Base-by-base conservation (phyloP, 345 rosid species). In the Mercurialis annua region DNA sequence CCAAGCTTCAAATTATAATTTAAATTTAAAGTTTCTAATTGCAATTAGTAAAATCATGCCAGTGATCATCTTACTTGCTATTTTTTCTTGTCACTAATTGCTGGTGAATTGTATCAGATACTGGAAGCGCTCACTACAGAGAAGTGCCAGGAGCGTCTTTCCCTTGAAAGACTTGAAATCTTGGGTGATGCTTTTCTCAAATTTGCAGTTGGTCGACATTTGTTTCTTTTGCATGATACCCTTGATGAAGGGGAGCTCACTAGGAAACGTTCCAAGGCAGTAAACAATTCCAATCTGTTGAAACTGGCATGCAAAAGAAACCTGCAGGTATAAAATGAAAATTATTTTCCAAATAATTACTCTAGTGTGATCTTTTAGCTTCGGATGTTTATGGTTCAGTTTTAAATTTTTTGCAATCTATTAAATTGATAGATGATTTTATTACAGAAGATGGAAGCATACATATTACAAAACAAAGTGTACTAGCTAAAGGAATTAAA, bases 121-220 rank as follows among this genome's bases (percentile, higher is more conserved):
- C 81, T 93, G 17, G 90, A 90, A 80, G 98, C 98, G 20, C 96
- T 93, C 66, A 88, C 98, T 23, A 88, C 98, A 46, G 98, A 93
- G 83, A 93, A 78, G 70, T 93, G 98, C 76, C 97, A 87, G 72
- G 98, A 93, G 80, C 90, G 94, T 38, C 78, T 93, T 77, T 92
- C 98, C 58, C 92, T 92, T 74, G 98, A 92, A 77, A 85, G 97
- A 77, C 90, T 92, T 49, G 98, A 92, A 79, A 71, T 75, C 54
- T 90, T 92, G 53, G 98, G 98, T 62, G 98, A 92, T 80, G 85
- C 90, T 66, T 92, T 92, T 73, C 96, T 90, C 70, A 90, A 92
- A 81, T 90, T 80, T 84, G 82, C 86, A 17, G 97, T 92, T 36
- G 90, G 89, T 29, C 88, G 97, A 8, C 82, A 83, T 72, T 84